Percentiles rank a stretch among this genome's conserved stretches.
Conservation (phyloP, 2,329 filamentous ascomycete species). For the Xylogone sp. region DNA sequence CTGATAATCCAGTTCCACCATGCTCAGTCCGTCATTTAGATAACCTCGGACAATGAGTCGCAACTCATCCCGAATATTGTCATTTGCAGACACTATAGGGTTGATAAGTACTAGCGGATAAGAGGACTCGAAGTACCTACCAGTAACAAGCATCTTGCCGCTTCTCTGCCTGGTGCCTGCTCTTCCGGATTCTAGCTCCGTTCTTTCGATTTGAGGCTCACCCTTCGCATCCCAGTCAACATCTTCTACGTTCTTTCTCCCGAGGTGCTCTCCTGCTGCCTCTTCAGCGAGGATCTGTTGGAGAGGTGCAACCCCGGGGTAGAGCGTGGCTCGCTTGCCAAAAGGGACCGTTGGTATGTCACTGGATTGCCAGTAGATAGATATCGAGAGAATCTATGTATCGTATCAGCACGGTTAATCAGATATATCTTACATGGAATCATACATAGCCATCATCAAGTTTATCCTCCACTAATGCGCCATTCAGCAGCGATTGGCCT, state of each 20-base stretch:
- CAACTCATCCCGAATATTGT: conserved; percentile 12
- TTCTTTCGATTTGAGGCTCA: conserved; percentile 6
- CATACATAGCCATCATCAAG: too few relatives aligned
- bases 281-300: conserved; percentile 8
- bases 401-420: too few relatives aligned
- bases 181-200: background rate
- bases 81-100: conserved; percentile 7
- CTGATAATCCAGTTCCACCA: conserved; percentile 13
- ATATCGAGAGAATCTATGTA: too few relatives aligned
- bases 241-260: conserved; percentile 10
- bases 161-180: background rate
- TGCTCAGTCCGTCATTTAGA: conserved; percentile 11
- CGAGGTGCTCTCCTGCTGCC: conserved; percentile 10
- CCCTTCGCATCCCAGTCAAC: conserved; percentile 9
- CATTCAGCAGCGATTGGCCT: too few relatives aligned
- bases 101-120: conserved; percentile 6
- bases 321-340: too few relatives aligned
- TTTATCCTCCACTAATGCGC: too few relatives aligned
- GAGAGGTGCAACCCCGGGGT: background rate
- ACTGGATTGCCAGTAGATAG: too few relatives aligned
- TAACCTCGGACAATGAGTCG: conserved; percentile 8
- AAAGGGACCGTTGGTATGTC: too few relatives aligned
- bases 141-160: conserved; percentile 7
- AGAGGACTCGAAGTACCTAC: conserved; percentile 3
- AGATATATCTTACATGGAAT: too few relatives aligned